Evolutionary conservation across 495 filamentous ascomycete genomes (phyloP), one percentile per base, ranked within the genome.

Genomic region (Lindgomyces ingoldianus): DNA sequence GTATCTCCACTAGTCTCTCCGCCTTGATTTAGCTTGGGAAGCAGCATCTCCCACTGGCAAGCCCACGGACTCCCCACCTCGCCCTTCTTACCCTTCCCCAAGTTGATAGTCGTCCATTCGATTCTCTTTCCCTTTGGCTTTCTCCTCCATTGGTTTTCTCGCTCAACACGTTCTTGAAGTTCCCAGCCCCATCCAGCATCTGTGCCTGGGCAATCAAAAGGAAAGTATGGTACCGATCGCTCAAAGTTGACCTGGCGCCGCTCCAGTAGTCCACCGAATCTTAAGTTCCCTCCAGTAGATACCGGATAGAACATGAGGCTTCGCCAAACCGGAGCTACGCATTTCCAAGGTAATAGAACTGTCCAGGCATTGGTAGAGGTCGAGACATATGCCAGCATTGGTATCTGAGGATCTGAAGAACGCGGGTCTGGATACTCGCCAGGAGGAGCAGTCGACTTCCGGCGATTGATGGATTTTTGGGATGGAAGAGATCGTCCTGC

Each of bases 321-420:
- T 69, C 93, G 90, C 94, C 94, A 98, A 36, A 98, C 77, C 0
- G 91, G 86, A 21, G 81, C 75, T 27, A 97, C 87, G 66, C 91
- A 96, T 70, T 91, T 93, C 93, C 94, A 98, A 0, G 94, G 94
- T 2, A 94, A 78, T 29, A 98, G 80, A 1, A 98, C 68, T 0
- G 89, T 95, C 92, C 93, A 98, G 10, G 79, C 77, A n/a, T 78
- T 78, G 48, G 67, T 69, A 24, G 68, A 72, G 11, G 83, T 81
- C 14, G 83, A 87, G 29, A 89, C 81, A 10, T 89, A 74, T 22
- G 92, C 75, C 12, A 96, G 81, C 27, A 95, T 78, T 1, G 94
- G 95, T 39, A 98, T 94, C 4, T 81, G 76, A 4, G 91, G 91
- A 68, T 98, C 95, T n/a, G 79, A 81, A 0, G 79, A 62, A 8